A percentile compares a stretch with the other conserved stretches of the same genome.
phyloP scores from a whole-genome alignment of 78 protist genomes.

The Cavenderia fasciculata region DNA sequence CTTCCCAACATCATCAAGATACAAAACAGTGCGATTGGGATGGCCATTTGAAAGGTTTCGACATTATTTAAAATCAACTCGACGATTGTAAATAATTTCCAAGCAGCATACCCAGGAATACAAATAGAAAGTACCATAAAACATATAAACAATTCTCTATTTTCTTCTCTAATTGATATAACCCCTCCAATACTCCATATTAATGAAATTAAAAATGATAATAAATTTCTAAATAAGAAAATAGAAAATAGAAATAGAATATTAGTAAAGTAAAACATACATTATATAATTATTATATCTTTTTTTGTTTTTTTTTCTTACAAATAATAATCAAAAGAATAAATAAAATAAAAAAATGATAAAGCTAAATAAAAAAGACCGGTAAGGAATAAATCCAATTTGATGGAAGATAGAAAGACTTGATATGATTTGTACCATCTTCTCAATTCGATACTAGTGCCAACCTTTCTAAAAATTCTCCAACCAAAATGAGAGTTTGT shows the following conservation, averaged over 20 bases:
- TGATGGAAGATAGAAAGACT: slow-evolving; percentile 22
- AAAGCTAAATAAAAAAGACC: not conserved
- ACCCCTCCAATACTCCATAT: not conserved
- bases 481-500: slow-evolving; percentile 37
- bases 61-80: not conserved
- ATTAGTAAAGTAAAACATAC: too few species aligned
- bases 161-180: not conserved
- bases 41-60: not conserved
- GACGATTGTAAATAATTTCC: not conserved
- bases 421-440: slow-evolving; percentile 31
- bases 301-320: not conserved
- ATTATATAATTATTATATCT: not conserved
- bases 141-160: not conserved
- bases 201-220: too few species aligned
- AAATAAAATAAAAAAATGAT: not conserved
- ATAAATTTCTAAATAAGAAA: too few species aligned
- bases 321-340: not conserved
- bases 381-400: slow-evolving; percentile 8
- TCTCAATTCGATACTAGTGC: slow-evolving; percentile 35
- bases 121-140: not conserved
- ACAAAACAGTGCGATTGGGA: slow-evolving; percentile 8
- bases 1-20: not conserved
- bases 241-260: too few species aligned
- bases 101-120: not conserved
- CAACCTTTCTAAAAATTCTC: slow-evolving; percentile 41